A percentile compares a stretch with the other conserved stretches of the same genome.
phyloP scores from a whole-genome alignment of 1,284 basidiomycete genomes.

The Cutaneotrichosporon sp. region DNA sequence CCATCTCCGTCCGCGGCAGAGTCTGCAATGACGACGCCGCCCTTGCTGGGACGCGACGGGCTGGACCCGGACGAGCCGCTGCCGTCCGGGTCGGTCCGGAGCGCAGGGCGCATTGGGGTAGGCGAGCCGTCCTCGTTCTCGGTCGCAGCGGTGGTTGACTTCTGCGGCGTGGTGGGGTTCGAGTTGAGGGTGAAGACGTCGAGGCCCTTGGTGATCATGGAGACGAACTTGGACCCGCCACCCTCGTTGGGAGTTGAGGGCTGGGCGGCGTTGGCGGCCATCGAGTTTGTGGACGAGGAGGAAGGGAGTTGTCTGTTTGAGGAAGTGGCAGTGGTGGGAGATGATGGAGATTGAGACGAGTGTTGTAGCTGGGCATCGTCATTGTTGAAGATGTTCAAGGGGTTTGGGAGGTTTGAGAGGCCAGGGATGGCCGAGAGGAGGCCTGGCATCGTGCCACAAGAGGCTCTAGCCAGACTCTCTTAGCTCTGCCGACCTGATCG shows the following conservation, averaged over 20 bases:
- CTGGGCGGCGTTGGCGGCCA: background rate
- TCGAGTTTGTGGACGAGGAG: background rate
- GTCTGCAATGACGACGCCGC: slow-evolving; percentile 15
- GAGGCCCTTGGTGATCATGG: background rate
- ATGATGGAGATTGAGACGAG: slow-evolving; percentile 1
- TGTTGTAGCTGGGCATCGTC: slow-evolving; percentile 11
- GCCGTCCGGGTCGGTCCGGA: background rate
- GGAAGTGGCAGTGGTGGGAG: background rate
- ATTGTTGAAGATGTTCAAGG: slow-evolving; percentile 34
- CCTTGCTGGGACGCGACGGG: slow-evolving; percentile 5
- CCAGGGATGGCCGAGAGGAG: slow-evolving; percentile 12
- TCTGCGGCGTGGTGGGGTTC: background rate
- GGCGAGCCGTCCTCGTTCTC: background rate
- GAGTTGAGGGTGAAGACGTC: slow-evolving; percentile 3
- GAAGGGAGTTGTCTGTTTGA: slow-evolving; percentile 1
- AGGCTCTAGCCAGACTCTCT: slow-evolving; percentile 4
- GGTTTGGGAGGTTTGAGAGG: slow-evolving; percentile 33
- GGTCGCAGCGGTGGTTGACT: background rate
- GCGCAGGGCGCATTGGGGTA: background rate
- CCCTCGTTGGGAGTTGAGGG: background rate
- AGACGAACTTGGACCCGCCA: background rate
- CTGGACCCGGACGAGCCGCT: background rate
- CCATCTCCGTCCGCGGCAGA: slow-evolving; percentile 6
- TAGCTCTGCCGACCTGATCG: background rate
- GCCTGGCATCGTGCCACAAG: slow-evolving; percentile 6